phyloP scores from a whole-genome alignment of 768 basidiomycete species.

The Gymnopilus dilepis region DNA sequence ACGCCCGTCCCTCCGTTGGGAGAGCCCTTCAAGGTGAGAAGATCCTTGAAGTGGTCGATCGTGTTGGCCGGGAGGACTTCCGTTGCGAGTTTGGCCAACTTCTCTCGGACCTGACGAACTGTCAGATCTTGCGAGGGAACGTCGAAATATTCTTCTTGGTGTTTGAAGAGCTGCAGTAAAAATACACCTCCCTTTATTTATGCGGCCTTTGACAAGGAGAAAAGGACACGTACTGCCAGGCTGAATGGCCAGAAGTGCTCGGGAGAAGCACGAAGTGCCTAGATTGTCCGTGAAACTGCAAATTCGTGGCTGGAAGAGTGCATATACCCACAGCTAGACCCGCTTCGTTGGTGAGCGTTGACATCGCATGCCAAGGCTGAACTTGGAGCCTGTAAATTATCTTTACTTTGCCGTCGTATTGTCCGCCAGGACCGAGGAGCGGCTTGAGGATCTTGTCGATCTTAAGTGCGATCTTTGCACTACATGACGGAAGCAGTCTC shows the following conservation, averaged over 20 bases:
- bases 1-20: conserved; percentile 85
- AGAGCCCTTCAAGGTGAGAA: conserved; percentile 61
- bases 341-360: conserved; percentile 81
- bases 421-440: conserved; percentile 58
- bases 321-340: conserved; percentile 66
- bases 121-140: conserved; percentile 70
- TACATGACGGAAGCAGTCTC: conserved; percentile 24
- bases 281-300: background rate
- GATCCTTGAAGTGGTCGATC: conserved; percentile 60
- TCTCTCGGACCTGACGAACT: conserved; percentile 74
- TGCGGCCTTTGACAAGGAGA: background rate
- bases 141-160: conserved; percentile 82
- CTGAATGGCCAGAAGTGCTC: conserved; percentile 84
- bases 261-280: conserved; percentile 76
- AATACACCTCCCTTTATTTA: background rate
- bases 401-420: conserved; percentile 77
- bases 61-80: conserved; percentile 55
- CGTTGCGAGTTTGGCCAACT: conserved; percentile 65
- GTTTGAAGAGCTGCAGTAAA: conserved; percentile 68
- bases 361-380: conserved; percentile 82
- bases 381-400: conserved; percentile 72
- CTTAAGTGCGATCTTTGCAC: conserved; percentile 63
- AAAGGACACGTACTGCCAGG: conserved; percentile 50
- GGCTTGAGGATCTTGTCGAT: conserved; percentile 69
- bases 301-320: background rate